phyloP scores from a whole-genome alignment of 225 moss, liverwort and hornwort species.

The Rhytidiadelphus loreus region DNA sequence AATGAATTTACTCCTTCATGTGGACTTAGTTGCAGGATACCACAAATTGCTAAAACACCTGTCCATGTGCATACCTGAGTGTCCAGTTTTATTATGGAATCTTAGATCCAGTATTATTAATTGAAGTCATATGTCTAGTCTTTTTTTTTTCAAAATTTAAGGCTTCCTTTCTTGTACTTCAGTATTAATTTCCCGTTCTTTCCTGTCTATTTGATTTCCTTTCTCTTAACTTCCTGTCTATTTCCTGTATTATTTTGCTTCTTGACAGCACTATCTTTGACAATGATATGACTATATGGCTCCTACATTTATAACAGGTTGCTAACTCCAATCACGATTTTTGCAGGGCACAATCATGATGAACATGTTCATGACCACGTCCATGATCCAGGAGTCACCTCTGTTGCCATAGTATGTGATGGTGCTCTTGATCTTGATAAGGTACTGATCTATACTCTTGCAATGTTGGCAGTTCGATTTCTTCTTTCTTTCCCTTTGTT shows the following conservation, averaged over 20 bases:
- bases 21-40: background rate
- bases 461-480: background rate
- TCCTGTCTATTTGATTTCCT: background rate
- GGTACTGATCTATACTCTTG: conserved; percentile 15
- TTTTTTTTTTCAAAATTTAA: background rate
- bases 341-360: conserved; percentile 57
- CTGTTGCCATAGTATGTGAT: conserved; percentile 83
- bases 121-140: background rate
- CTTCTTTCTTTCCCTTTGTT: background rate
- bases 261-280: background rate
- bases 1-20: background rate
- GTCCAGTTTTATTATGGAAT: background rate
- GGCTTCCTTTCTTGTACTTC: background rate
- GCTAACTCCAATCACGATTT: background rate
- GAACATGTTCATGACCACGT: conserved; percentile 80
- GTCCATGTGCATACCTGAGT: background rate
- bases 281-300: background rate
- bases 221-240: too few relatives aligned
- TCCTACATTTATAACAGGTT: background rate
- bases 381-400: conserved; percentile 92
- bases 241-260: background rate
- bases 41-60: background rate
- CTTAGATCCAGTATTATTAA: background rate
- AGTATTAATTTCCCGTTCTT: background rate
- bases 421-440: conserved; percentile 88